Evolutionary conservation across 2,329 filamentous ascomycete species (phyloP).

Genomic region (Tolypocladium sp.): DNA sequence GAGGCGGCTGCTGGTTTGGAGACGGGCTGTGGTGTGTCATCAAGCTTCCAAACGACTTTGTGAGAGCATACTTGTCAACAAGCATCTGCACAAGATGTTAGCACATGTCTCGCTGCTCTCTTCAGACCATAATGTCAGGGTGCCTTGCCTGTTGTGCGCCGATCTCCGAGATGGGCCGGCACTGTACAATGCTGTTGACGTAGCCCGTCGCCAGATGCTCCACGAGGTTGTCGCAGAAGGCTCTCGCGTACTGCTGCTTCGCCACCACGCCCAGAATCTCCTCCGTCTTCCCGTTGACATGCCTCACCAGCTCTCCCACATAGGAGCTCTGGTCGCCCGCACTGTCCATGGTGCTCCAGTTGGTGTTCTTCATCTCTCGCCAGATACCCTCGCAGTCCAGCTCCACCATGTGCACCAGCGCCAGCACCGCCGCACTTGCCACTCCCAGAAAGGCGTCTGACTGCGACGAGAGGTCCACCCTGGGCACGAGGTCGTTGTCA

Average conservation of each 20-base stretch:
- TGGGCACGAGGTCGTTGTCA: conserved; percentile 64
- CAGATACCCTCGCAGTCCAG: conserved; percentile 75
- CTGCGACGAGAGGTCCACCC: conserved; percentile 84
- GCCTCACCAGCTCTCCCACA: conserved; percentile 69
- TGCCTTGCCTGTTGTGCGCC: conserved; percentile 74
- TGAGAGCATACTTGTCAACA: conserved; percentile 85
- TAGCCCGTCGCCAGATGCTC: conserved; percentile 76
- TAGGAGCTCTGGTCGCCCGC: conserved; percentile 93
- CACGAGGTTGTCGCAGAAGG: conserved; percentile 93
- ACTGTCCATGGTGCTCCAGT: conserved; percentile 88
- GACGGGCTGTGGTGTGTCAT: conserved; percentile 52
- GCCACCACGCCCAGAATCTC: conserved; percentile 71
- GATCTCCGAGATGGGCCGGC: conserved; percentile 83
- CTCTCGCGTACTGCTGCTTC: conserved; percentile 88
- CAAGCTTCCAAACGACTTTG: conserved; percentile 66
- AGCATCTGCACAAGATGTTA: conserved; percentile 59
- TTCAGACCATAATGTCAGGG: not conserved
- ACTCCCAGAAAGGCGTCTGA: conserved; percentile 94
- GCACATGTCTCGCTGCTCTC: not conserved
- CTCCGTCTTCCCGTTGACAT: conserved; percentile 60
- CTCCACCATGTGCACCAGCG: conserved; percentile 78
- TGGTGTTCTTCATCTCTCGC: conserved; percentile 95
- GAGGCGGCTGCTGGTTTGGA: conserved; percentile 28
- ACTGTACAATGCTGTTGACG: conserved; percentile 76
- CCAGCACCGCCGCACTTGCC: conserved; percentile 75